Conservation (phyloP, 2,329 filamentous ascomycete genomes). For the Exophiala xenobiotica region DNA sequence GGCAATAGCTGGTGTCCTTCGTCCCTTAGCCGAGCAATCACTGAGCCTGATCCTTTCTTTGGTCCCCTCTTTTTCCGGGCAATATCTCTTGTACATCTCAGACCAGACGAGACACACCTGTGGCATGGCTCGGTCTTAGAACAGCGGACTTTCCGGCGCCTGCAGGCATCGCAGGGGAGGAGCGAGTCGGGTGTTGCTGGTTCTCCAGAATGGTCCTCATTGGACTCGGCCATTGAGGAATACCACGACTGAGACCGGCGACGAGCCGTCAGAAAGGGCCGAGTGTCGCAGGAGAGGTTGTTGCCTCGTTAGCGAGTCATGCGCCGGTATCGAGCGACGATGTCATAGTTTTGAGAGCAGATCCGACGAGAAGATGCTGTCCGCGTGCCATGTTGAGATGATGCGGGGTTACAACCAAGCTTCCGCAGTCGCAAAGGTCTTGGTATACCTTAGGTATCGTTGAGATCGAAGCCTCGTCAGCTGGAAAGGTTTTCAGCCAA, state of each 20-base stretch:
- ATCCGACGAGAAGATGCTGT: no score
- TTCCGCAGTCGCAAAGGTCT: no score
- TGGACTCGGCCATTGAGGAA: conserved; percentile 15
- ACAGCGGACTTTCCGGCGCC: conserved; percentile 30
- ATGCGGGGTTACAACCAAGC: no score
- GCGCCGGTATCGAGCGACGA: no score
- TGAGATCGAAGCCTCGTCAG: no score
- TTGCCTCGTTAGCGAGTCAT: no score
- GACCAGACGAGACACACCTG: conserved; percentile 24
- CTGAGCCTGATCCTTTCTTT: conserved; percentile 32
- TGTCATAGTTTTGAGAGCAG: no score
- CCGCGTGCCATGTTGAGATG: no score
- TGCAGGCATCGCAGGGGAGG: conserved; percentile 31
- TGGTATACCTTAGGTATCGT: no score
- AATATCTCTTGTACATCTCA: conserved; percentile 30
- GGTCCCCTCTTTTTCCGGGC: conserved; percentile 31
- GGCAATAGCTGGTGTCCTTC: conserved; percentile 20
- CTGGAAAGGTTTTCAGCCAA: no score
- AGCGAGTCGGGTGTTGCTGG: conserved; percentile 15
- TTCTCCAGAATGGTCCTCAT: conserved; percentile 11
- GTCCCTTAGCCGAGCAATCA: conserved; percentile 31
- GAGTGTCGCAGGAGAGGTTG: no score
- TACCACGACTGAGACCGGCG: neutral
- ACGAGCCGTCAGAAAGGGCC: no score
- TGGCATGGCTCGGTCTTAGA: conserved; percentile 28